Evolutionary conservation across 2,329 filamentous ascomycete genomes (phyloP).

Genomic region (Monosporascus sp.): DNA sequence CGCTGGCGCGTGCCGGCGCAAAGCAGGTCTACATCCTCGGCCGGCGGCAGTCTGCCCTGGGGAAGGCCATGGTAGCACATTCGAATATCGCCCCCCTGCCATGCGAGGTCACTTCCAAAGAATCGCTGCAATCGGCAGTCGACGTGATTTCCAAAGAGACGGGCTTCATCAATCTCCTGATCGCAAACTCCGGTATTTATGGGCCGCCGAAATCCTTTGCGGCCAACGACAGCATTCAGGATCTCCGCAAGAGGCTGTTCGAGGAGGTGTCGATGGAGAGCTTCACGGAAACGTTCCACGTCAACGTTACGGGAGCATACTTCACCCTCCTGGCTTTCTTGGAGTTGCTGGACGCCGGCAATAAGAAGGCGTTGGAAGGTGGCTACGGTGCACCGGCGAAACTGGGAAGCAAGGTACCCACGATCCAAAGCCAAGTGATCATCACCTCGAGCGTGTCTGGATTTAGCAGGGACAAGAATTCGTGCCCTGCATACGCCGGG

Average conservation of each 20-base stretch:
- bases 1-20: constrained; percentile 39
- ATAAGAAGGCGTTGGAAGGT: constrained; percentile 33
- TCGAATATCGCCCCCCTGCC: constrained; percentile 26
- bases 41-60: constrained; percentile 32
- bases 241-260: constrained; percentile 35
- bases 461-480: neutral
- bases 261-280: constrained; percentile 39
- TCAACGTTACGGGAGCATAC: constrained; percentile 62
- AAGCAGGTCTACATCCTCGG: constrained; percentile 47
- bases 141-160: constrained; percentile 48
- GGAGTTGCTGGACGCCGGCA: constrained; percentile 59
- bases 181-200: constrained; percentile 58
- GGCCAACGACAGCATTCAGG: constrained; percentile 45
- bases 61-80: constrained; percentile 6
- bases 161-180: constrained; percentile 58
- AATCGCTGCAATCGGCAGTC: constrained; percentile 55
- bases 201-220: constrained; percentile 43
- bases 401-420: constrained; percentile 17
- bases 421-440: constrained; percentile 41
- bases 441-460: constrained; percentile 60
- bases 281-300: constrained; percentile 54
- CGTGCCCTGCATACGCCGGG: constrained; percentile 12
- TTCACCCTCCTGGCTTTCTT: constrained; percentile 66
- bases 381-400: constrained; percentile 22
- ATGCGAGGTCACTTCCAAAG: constrained; percentile 40